These are phyloP conservation scores for Posidonia australis DNA, from an alignment of 106 monocot species.

Conservation along the genomic window DNA sequence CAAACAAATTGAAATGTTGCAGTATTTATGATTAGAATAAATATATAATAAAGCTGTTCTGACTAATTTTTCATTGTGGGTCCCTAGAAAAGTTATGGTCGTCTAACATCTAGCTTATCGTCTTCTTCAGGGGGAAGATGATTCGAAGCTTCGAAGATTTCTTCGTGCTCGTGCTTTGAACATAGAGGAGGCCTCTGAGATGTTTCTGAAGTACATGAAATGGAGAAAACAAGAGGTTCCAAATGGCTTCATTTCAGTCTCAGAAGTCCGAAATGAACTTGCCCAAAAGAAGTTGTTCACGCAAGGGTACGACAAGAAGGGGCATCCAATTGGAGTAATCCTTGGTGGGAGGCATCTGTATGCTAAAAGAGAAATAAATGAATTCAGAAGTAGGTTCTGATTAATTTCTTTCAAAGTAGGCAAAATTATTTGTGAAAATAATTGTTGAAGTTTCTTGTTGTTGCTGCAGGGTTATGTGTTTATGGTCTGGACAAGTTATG, in stretches of 20 bases:
- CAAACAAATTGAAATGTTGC: too few species aligned
- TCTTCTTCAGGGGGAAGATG: slow-evolving; percentile 47
- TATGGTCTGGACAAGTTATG: slow-evolving; percentile 61
- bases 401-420: too few species aligned
- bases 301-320: slow-evolving; percentile 48
- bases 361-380: slow-evolving; percentile 33
- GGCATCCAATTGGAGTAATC: slow-evolving; percentile 33
- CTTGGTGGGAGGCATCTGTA: slow-evolving; percentile 39
- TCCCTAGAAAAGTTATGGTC: not conserved
- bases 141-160: slow-evolving; percentile 53
- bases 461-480: slow-evolving; percentile 38
- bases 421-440: not conserved
- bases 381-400: slow-evolving; percentile 43
- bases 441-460: slow-evolving; percentile 1
- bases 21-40: too few species aligned
- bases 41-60: too few species aligned
- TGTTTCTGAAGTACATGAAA: slow-evolving; percentile 50
- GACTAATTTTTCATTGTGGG: not conserved
- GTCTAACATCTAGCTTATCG: not conserved
- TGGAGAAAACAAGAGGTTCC: slow-evolving; percentile 44
- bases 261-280: slow-evolving; percentile 47
- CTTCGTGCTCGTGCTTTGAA: slow-evolving; percentile 54
- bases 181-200: slow-evolving; percentile 34
- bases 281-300: slow-evolving; percentile 41
- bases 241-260: slow-evolving; percentile 47